A percentile compares a stretch with the other conserved stretches of the same genome.
phyloP scores from a whole-genome alignment of 768 basidiomycete species.

The Suillus tomentosus region DNA sequence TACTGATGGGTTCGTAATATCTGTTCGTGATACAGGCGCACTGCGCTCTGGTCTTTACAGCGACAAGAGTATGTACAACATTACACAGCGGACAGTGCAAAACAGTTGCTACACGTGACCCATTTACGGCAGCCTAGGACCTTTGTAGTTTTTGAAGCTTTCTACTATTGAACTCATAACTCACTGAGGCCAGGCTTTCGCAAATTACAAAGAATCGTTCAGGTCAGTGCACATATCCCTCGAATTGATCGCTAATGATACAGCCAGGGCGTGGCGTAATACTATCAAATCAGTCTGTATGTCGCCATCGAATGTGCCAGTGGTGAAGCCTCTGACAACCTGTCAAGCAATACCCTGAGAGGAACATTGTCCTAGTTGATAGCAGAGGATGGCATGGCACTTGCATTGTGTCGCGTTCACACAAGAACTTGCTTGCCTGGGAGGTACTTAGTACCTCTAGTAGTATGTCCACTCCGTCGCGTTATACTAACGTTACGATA shows the following conservation, averaged over 20 bases:
- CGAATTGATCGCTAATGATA: background rate
- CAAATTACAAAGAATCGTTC: background rate
- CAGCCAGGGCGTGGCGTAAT: background rate
- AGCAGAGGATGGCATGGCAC: background rate
- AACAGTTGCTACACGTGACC: slow-evolving; percentile 4
- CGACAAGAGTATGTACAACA: background rate
- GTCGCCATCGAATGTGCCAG: too few relatives aligned
- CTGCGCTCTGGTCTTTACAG: slow-evolving; percentile 45
- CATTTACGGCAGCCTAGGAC: background rate
- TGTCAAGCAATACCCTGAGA: background rate
- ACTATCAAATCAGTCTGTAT: background rate
- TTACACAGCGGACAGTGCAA: background rate
- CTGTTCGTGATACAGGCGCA: slow-evolving; percentile 39
- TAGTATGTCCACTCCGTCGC: too few relatives aligned
- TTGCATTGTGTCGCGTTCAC: background rate
- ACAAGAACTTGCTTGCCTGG: background rate
- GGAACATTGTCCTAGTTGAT: background rate
- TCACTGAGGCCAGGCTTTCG: background rate
- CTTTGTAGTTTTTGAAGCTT: background rate
- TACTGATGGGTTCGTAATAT: slow-evolving; percentile 11
- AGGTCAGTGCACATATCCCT: background rate
- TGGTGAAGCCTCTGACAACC: background rate
- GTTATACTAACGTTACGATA: too few relatives aligned
- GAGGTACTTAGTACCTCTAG: too few relatives aligned
- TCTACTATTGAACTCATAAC: background rate